Evolutionary conservation across 2,329 filamentous ascomycete species (phyloP).

Genomic region (Trichoderma breve): DNA sequence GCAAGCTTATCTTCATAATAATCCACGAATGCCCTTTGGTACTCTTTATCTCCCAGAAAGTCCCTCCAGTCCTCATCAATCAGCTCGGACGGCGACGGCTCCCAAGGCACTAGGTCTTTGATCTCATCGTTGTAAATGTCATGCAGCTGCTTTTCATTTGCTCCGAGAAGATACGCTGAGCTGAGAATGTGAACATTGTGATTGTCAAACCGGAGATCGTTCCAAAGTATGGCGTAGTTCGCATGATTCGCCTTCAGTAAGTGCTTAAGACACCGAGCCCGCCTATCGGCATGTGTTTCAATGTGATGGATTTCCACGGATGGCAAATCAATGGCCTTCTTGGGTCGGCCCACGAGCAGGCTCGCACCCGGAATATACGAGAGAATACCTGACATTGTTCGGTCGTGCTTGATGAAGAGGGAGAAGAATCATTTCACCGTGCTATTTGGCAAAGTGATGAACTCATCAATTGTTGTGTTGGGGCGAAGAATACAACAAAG

Average conservation of each 20-base stretch:
- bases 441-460: not conserved
- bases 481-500: constrained; percentile 3
- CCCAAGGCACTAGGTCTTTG: constrained; percentile 73
- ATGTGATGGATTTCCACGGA: constrained; percentile 73
- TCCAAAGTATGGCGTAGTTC: constrained; percentile 81
- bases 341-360: constrained; percentile 27
- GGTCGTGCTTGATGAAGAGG: not conserved
- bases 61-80: constrained; percentile 82
- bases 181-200: constrained; percentile 78
- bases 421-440: not conserved
- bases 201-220: constrained; percentile 74
- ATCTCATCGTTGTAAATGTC: constrained; percentile 76
- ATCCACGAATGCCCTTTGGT: constrained; percentile 88
- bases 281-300: constrained; percentile 75
- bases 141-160: constrained; percentile 68
- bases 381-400: constrained; percentile 36
- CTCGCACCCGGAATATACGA: constrained; percentile 35
- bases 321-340: constrained; percentile 54
- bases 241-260: constrained; percentile 88
- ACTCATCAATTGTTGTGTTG: constrained; percentile 12
- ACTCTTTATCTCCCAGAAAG: constrained; percentile 73
- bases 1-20: constrained; percentile 94
- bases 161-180: constrained; percentile 84
- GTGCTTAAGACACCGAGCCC: constrained; percentile 82
- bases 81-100: constrained; percentile 80